phyloP scores from a whole-genome alignment of 1,139 yeast species.

The Arxiozyma slooffiae region DNA sequence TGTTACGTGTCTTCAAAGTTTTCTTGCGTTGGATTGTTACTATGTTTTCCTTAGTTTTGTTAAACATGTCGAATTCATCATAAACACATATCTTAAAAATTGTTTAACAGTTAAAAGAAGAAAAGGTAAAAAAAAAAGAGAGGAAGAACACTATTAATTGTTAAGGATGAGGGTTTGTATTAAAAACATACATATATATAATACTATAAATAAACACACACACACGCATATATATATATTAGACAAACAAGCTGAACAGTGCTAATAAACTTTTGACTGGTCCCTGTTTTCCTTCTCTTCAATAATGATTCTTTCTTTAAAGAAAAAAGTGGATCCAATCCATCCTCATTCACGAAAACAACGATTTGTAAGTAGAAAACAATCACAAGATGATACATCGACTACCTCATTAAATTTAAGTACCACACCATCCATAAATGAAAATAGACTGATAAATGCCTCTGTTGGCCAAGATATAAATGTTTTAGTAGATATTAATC shows the following conservation, averaged over 20 bases:
- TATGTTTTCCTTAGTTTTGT: no score
- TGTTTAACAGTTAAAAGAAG: not conserved
- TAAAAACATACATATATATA: no score
- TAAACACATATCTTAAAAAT: not conserved
- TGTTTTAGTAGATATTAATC: slow-evolving; percentile 16
- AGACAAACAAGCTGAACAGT: no score
- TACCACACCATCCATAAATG: slow-evolving; percentile 14
- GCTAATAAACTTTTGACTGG: no score
- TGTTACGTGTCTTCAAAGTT: no score
- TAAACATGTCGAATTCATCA: no score
- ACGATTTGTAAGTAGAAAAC: slow-evolving; percentile 15
- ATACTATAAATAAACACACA: not conserved
- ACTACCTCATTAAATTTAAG: slow-evolving; percentile 18
- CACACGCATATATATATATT: no score
- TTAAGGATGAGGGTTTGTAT: not conserved
- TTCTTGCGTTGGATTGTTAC: not conserved
- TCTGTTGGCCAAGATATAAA: slow-evolving; percentile 15
- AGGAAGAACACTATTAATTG: not conserved
- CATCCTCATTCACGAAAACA: slow-evolving; percentile 18
- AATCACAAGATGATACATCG: slow-evolving; percentile 21
- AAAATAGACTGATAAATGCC: slow-evolving; percentile 14
- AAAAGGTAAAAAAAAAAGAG: no score
- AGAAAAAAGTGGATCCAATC: slow-evolving; percentile 20
- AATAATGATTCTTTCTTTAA: slow-evolving; percentile 16
- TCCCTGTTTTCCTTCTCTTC: not conserved